Evolutionary conservation across 345 rosid species (phyloP), one percentile per base, ranked within the genome.

Genomic region (Noccaea bulbosa): DNA sequence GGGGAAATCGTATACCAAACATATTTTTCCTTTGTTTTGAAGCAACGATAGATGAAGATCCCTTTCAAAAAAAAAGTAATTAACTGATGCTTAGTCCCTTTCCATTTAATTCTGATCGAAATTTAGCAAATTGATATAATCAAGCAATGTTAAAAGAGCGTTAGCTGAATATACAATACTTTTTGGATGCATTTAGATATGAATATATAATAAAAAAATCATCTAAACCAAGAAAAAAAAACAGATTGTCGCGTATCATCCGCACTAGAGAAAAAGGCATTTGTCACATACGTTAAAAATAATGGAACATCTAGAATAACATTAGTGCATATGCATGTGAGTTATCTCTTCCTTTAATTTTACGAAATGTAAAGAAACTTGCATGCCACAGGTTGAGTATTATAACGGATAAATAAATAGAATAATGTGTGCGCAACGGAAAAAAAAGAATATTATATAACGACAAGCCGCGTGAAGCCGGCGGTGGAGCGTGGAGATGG

Each of bases 21-120:
- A 33, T 5, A 51, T 24, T 43, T 43, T 74, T 8, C 17, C 73
- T 67, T 67, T 67, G 50, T 44, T 60, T 27, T 52, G 69, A 74
- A 74, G 78, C 78, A 74, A 67, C 32, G 16, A 33, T 38, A 27
- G 43, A 46, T 37, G 17, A 57, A 39, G 20, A 6, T 15, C 11
- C 6, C 7, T 38, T n/a, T 17, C 2, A 10, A n/a, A 27, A 8
- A 38, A 27, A 6, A 37, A 24, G 30, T 27, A 3, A 46, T 8
- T 1, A 56, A 49, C 3, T 16, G 53, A 48, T 73, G 61, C 5
- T 49, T 17, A 66, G 72, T 66, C 72, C 14, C 40, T 73, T 59
- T 66, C 77, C 67, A 12, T 6, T 6, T n/a, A 32, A 48, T 5
- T 64, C 16, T 65, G 8, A 49, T 33, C 10, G n/a, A 67, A 48